Percentiles rank a stretch among this genome's conserved stretches.
These are phyloP conservation scores for Heliocybe sulcata DNA, from an alignment of 1,284 basidiomycete species.

Conservation along the genomic window DNA sequence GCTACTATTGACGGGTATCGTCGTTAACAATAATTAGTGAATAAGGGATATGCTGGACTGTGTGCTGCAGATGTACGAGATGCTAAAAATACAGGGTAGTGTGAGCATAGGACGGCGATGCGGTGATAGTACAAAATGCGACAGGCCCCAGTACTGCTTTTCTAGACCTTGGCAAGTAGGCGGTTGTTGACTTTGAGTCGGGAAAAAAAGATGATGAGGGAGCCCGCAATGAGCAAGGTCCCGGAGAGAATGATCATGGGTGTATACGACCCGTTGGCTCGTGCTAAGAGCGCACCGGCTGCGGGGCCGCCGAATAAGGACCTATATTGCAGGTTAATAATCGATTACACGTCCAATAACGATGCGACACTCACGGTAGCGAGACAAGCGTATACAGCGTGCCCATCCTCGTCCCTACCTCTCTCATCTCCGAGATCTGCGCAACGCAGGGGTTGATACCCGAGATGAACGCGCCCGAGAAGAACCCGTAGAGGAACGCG, in stretches of 20 bases:
- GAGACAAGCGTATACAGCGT: slow-evolving; percentile 55
- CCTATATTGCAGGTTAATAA: slow-evolving; percentile 22
- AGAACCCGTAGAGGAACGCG: slow-evolving; percentile 13
- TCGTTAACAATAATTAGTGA: neutral
- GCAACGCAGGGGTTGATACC: slow-evolving; percentile 23
- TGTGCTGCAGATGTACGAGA: neutral
- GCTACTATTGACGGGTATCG: neutral
- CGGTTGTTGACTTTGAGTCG: neutral
- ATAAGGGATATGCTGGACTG: neutral
- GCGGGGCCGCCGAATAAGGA: slow-evolving; percentile 53
- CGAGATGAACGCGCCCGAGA: slow-evolving; percentile 25
- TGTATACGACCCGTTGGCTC: slow-evolving; percentile 36
- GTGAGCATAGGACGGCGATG: neutral
- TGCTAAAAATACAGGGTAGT: neutral
- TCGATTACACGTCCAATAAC: neutral
- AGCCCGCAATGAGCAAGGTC: slow-evolving; percentile 45
- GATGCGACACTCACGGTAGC: slow-evolving; percentile 45
- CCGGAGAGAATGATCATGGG: slow-evolving; percentile 54
- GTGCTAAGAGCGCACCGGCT: slow-evolving; percentile 45
- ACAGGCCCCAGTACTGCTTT: neutral
- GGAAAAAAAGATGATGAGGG: slow-evolving; percentile 35
- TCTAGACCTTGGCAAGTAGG: neutral
- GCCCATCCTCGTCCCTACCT: slow-evolving; percentile 54
- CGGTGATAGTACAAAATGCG: neutral
- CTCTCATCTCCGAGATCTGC: slow-evolving; percentile 36